phyloP scores from a whole-genome alignment of 2,329 filamentous ascomycete genomes.

The Colletotrichum coccodes region DNA sequence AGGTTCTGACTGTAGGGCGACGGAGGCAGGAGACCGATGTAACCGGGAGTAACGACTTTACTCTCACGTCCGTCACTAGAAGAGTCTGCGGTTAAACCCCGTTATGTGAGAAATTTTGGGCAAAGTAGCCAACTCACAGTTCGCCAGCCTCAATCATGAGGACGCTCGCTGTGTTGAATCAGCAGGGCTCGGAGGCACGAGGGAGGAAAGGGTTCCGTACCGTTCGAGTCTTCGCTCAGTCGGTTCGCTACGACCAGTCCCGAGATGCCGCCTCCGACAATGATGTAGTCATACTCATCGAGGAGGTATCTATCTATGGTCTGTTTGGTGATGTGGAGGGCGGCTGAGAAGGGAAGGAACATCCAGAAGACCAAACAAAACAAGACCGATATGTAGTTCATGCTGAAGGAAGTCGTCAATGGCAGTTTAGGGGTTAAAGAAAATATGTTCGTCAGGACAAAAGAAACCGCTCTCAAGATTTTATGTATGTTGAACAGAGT shows the following conservation, averaged over 20 bases:
- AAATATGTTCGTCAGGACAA: background rate
- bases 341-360: constrained; percentile 1
- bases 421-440: background rate
- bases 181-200: background rate
- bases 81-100: background rate
- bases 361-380: background rate
- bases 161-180: constrained; percentile 26
- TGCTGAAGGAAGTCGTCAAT: background rate
- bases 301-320: constrained; percentile 23
- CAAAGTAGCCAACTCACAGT: constrained; percentile 28
- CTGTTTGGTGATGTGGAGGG: constrained; percentile 23
- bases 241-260: constrained; percentile 55
- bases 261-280: constrained; percentile 58
- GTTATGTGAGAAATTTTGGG: background rate
- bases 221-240: constrained; percentile 49
- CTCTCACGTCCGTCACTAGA: constrained; percentile 26
- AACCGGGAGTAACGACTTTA: constrained; percentile 33
- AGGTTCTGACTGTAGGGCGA: constrained; percentile 42
- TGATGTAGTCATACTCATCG: constrained; percentile 47
- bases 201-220: background rate
- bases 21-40: constrained; percentile 30
- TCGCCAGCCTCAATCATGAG: constrained; percentile 35
- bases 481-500: background rate
- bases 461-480: background rate
- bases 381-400: background rate